Evolutionary conservation across 345 rosid genomes (phyloP).

Genomic region (Eucalyptus albens): DNA sequence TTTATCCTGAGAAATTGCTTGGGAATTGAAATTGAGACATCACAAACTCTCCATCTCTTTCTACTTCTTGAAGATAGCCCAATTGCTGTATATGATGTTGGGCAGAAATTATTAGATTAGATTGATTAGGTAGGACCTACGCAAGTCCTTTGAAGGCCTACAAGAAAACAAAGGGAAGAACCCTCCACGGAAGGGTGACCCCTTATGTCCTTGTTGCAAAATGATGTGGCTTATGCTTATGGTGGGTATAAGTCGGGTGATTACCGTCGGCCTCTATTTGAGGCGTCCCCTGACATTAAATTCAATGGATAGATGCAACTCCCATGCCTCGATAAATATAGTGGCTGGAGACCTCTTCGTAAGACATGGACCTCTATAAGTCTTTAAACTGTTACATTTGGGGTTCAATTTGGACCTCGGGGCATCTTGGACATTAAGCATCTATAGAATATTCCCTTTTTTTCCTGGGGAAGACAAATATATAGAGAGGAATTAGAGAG

Average conservation of each 20-base stretch:
- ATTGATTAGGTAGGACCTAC: background rate
- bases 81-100: background rate
- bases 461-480: too few species aligned
- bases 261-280: background rate
- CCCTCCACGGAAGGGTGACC: background rate
- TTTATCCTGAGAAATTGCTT: background rate
- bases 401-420: too few species aligned
- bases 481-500: too few species aligned
- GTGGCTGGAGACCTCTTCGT: background rate
- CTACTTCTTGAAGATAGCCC: background rate
- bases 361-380: background rate
- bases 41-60: background rate
- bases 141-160: background rate
- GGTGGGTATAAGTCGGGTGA: background rate
- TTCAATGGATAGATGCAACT: background rate
- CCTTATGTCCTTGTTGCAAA: background rate
- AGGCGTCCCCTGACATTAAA: rapidly evolving
- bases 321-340: background rate
- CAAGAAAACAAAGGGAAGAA: background rate
- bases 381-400: rapidly evolving
- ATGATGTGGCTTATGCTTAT: background rate
- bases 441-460: too few species aligned
- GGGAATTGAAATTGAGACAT: background rate
- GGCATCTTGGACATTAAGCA: too few species aligned
- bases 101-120: background rate